Conservation (phyloP, 2,329 filamentous ascomycete species). For the Aspergillus transmontanensis region DNA sequence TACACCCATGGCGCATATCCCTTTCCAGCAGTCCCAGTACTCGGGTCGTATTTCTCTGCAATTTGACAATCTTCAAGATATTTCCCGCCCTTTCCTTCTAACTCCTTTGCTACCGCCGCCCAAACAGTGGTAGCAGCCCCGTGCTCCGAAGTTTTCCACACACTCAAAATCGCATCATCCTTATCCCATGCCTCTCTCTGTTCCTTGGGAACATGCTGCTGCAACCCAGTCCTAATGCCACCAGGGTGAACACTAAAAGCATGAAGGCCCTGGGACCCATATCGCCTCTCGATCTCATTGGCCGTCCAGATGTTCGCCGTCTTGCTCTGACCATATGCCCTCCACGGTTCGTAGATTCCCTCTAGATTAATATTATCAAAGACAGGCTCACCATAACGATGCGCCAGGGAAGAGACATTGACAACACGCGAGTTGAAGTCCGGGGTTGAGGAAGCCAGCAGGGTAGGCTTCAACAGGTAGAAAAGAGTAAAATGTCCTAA, state of each 20-base stretch:
- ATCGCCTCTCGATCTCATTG: constrained; percentile 55
- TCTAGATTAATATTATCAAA: constrained; percentile 46
- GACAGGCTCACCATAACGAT: constrained; percentile 38
- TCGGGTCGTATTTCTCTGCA: background rate
- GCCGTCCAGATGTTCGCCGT: constrained; percentile 55
- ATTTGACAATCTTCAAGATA: constrained; percentile 31
- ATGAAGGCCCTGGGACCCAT: constrained; percentile 49
- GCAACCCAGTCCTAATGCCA: constrained; percentile 8
- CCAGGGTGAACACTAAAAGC: constrained; percentile 53
- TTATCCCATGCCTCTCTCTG: background rate
- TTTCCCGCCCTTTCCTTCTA: constrained; percentile 29
- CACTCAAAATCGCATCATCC: background rate
- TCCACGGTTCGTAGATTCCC: constrained; percentile 36
- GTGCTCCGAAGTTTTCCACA: constrained; percentile 22
- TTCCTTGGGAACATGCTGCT: constrained; percentile 9
- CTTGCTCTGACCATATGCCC: constrained; percentile 55
- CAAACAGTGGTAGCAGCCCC: constrained; percentile 31
- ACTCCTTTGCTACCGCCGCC: constrained; percentile 28
- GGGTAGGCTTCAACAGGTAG: constrained; percentile 46
- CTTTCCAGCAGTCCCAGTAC: background rate
- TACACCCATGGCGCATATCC: constrained; percentile 22
- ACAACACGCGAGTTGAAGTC: constrained; percentile 53
- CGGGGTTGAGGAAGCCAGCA: constrained; percentile 30
- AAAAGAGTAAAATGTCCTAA: constrained; percentile 58
- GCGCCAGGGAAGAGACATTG: constrained; percentile 47